Conservation (phyloP, 2,329 filamentous ascomycete species). For the Beauveria sp. region DNA sequence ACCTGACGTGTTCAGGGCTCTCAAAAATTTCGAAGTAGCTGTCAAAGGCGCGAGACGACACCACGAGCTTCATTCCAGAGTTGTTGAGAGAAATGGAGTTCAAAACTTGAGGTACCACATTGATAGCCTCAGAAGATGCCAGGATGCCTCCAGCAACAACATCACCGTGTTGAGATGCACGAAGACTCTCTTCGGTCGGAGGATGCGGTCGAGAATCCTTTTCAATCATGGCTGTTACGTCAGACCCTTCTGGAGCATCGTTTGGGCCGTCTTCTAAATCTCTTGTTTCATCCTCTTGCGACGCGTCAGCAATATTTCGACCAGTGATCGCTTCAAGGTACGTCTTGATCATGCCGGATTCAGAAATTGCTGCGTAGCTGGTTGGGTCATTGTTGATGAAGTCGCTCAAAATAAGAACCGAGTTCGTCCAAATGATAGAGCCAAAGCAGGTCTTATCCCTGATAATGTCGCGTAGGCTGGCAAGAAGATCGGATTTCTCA, state of each 20-base stretch:
- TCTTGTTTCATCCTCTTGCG: neutral
- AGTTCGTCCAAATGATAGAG: slow-evolving; percentile 91
- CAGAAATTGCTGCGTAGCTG: slow-evolving; percentile 90
- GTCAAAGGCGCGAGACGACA: slow-evolving; percentile 71
- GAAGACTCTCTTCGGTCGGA: slow-evolving; percentile 42
- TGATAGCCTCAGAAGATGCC: slow-evolving; percentile 82
- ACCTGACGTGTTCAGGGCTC: slow-evolving; percentile 79
- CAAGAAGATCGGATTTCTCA: slow-evolving; percentile 79
- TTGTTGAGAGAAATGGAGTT: slow-evolving; percentile 92
- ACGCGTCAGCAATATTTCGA: slow-evolving; percentile 29
- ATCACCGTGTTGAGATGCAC: slow-evolving; percentile 30
- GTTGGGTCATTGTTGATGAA: slow-evolving; percentile 99
- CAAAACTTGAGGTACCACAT: slow-evolving; percentile 77
- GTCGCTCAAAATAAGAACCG: slow-evolving; percentile 82
- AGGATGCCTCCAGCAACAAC: slow-evolving; percentile 65
- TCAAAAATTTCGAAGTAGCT: slow-evolving; percentile 96
- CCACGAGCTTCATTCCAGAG: slow-evolving; percentile 78
- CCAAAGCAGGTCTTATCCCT: slow-evolving; percentile 74
- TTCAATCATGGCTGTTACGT: slow-evolving; percentile 29
- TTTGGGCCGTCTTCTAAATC: slow-evolving; percentile 25
- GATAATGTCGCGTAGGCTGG: slow-evolving; percentile 72
- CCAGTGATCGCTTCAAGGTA: slow-evolving; percentile 76
- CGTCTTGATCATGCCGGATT: slow-evolving; percentile 82
- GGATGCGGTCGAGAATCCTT: slow-evolving; percentile 41
- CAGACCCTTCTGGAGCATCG: slow-evolving; percentile 31